Evolutionary conservation across 345 rosid species (phyloP).

Genomic region (Rhodamnia rubescens): DNA sequence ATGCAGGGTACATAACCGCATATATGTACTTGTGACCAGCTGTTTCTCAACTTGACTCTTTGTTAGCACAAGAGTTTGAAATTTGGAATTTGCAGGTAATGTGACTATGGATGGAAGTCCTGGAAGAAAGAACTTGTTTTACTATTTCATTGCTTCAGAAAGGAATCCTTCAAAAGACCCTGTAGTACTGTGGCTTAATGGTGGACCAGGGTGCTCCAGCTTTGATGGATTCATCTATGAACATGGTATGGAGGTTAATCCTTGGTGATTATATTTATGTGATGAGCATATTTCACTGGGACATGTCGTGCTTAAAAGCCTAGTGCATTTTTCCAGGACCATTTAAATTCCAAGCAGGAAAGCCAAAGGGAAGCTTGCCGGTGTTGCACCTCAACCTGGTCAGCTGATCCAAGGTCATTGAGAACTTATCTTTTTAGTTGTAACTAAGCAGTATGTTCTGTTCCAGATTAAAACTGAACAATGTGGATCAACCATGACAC

Average conservation of each 20-base stretch:
- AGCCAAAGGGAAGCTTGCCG: constrained; percentile 3
- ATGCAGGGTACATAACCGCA: constrained; percentile 14
- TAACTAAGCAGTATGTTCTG: background rate
- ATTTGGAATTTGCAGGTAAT: constrained; percentile 14
- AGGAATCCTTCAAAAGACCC: constrained; percentile 13
- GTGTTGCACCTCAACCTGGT: constrained; percentile 7
- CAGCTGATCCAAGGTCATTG: constrained; percentile 16
- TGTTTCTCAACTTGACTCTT: background rate
- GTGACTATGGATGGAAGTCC: constrained; percentile 14
- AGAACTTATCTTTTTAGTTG: background rate
- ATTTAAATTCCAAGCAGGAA: constrained; percentile 9
- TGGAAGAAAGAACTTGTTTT: constrained; percentile 20
- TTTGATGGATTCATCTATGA: constrained; percentile 21
- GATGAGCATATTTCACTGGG: background rate
- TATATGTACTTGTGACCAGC: background rate
- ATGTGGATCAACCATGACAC: background rate
- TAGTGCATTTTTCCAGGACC: constrained; percentile 6
- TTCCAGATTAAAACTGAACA: background rate
- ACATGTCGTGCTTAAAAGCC: background rate
- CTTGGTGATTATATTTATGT: background rate
- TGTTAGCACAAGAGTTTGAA: background rate
- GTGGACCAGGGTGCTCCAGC: constrained; percentile 36
- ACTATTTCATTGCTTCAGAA: constrained; percentile 21
- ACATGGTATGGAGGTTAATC: constrained; percentile 7
- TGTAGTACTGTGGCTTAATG: constrained; percentile 25